Conservation (phyloP, 371 early-diverging fungal species). For the Rhizopus sp. region DNA sequence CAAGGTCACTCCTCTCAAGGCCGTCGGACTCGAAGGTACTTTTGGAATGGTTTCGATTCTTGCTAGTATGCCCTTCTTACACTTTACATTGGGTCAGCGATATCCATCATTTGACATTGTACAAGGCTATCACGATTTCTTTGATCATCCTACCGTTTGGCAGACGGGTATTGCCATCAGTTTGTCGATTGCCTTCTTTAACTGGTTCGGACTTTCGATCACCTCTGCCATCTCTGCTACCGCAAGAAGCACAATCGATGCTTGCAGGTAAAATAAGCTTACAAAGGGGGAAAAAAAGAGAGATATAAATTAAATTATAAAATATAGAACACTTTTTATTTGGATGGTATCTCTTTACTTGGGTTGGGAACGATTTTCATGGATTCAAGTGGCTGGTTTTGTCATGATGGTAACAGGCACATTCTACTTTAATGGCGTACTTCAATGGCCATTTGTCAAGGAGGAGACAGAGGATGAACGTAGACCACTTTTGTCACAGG, state of each 20-base stretch:
- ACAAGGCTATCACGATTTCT: conserved; percentile 75
- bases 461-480: conserved; percentile 29
- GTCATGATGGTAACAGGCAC: conserved; percentile 86
- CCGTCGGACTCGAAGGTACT: conserved; percentile 91
- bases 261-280: conserved; percentile 64
- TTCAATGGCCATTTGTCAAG: conserved; percentile 47
- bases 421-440: conserved; percentile 87
- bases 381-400: conserved; percentile 89
- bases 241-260: conserved; percentile 92
- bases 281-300: conserved; percentile 1
- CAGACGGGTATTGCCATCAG: conserved; percentile 78
- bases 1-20: conserved; percentile 80
- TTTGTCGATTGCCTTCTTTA: conserved; percentile 90
- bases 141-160: conserved; percentile 68
- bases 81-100: conserved; percentile 64
- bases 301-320: neutral
- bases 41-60: conserved; percentile 83
- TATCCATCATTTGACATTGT: conserved; percentile 79
- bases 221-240: conserved; percentile 87
- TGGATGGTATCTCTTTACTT: conserved; percentile 89
- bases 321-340: conserved; percentile 83
- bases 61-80: conserved; percentile 75
- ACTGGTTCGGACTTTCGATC: conserved; percentile 93
- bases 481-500: conserved; percentile 32
- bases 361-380: conserved; percentile 93